Evolutionary conservation across 2,329 filamentous ascomycete genomes (phyloP), one percentile per base, ranked within the genome.

Genomic region (Orbilia oligospora): DNA sequence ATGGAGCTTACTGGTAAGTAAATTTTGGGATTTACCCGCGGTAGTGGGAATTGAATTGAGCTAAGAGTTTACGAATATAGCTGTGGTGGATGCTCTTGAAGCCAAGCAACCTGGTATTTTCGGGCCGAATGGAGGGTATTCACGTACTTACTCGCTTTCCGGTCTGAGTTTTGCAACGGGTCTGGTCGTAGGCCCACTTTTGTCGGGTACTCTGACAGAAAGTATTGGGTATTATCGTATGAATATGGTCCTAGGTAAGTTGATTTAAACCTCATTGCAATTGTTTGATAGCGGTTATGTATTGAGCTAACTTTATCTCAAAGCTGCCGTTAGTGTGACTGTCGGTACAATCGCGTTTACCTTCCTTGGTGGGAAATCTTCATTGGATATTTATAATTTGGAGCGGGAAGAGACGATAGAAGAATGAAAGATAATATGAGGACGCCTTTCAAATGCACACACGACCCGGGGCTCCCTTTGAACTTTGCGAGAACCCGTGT

Each of bases 1-100:
- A 80, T 83, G 20, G 83, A 84, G 68, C 81, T 82, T 36, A 83
- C 82, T 16, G 61, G 83, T 84, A 80, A 78, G 83, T 78, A 9
- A 20, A 20, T 27, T 20, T 10, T 8, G 3, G n/a, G n/a, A 12
- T 30, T 30, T 3, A 30, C 27, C 27, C 27, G 27, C 27, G 27
- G 27, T n/a, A 30, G 27, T 36, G 14, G 5, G 1, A 38, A 41
- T 12, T n/a, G n/a, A n/a, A 10, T 36, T 53, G 1, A 12, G 3
- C 48, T 56, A 56, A 36, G 10, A 5, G 27, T n/a, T 38, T 22
- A 2, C 22, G 8, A 33, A 36, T 36, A 30, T n/a, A 76, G 71
- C 14, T 10, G 49, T 41, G n/a, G 65, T 76, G 2, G 71, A 76
- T 48, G 81, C 82, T 41, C 33, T 81, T 64, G 53, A 81, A 76